Percentiles rank a stretch among this genome's conserved stretches.
These are phyloP conservation scores for Byssochlamys sp. DNA, from an alignment of 2,329 filamentous ascomycete genomes.

Conservation along the genomic window DNA sequence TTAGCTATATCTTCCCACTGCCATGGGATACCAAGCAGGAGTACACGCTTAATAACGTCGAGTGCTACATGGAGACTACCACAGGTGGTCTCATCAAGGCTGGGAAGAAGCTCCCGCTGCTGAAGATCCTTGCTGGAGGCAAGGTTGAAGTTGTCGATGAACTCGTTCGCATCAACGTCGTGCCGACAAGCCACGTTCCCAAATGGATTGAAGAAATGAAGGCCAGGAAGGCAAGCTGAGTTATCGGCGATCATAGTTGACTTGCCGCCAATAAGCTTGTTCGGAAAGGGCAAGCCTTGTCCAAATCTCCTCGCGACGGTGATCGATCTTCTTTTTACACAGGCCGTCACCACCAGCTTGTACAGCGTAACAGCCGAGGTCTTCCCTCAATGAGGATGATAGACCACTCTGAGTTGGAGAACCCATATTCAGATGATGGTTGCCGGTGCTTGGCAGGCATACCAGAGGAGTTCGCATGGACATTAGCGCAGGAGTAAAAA, in stretches of 20 bases:
- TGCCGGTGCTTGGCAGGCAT: neutral
- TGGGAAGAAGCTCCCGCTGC: slow-evolving; percentile 69
- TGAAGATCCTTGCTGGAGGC: slow-evolving; percentile 64
- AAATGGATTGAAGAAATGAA: slow-evolving; percentile 83
- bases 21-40: slow-evolving; percentile 68
- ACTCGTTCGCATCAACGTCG: slow-evolving; percentile 69
- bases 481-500: neutral
- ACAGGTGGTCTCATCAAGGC: slow-evolving; percentile 76
- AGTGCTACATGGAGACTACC: slow-evolving; percentile 80
- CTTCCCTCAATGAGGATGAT: neutral
- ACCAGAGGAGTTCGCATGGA: neutral
- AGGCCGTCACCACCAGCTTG: neutral
- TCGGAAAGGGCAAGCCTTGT: neutral
- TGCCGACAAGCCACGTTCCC: slow-evolving; percentile 60
- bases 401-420: neutral
- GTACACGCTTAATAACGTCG: slow-evolving; percentile 59
- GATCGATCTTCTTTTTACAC: too few relatives aligned
- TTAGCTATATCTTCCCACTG: slow-evolving; percentile 75
- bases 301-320: neutral
- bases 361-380: neutral
- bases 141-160: slow-evolving; percentile 83
- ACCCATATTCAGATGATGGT: neutral
- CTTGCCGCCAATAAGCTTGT: neutral
- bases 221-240: slow-evolving; percentile 45
- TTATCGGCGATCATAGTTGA: neutral